Percentiles rank a stretch among this genome's conserved stretches.
These are phyloP conservation scores for Fusarium burgessii DNA, from an alignment of 2,329 filamentous ascomycete species.

Conservation along the genomic window DNA sequence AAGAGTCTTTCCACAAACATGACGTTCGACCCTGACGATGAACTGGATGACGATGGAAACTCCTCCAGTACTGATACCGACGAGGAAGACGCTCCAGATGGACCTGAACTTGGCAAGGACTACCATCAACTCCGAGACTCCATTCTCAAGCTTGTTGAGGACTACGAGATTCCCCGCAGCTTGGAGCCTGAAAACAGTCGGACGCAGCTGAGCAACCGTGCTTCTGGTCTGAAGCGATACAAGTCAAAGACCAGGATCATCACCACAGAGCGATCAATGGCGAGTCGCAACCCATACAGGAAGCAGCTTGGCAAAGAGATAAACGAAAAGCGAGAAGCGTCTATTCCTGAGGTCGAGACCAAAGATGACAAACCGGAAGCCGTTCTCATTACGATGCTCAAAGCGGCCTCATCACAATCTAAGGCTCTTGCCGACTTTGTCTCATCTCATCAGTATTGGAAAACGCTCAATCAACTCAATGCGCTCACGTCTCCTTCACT, in stretches of 20 bases:
- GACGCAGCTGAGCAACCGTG: constrained; percentile 78
- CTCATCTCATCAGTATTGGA: constrained; percentile 86
- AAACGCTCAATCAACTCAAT: constrained; percentile 80
- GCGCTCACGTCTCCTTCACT: constrained; percentile 70
- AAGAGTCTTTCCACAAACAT: constrained; percentile 76
- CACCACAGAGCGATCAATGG: constrained; percentile 62
- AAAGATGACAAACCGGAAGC: constrained; percentile 59
- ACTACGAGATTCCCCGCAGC: constrained; percentile 81
- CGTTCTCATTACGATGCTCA: constrained; percentile 78
- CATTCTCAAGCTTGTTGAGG: constrained; percentile 82
- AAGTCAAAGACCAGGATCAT: constrained; percentile 70
- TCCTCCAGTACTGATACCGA: constrained; percentile 71
- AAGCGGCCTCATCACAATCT: constrained; percentile 80
- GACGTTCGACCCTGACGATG: constrained; percentile 76
- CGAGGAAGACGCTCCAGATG: constrained; percentile 70
- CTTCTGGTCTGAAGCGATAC: constrained; percentile 70
- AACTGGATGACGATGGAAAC: constrained; percentile 73
- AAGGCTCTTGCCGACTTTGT: constrained; percentile 85
- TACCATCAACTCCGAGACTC: constrained; percentile 85
- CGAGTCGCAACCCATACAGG: constrained; percentile 71
- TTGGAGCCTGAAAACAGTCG: constrained; percentile 69
- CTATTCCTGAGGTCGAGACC: constrained; percentile 21
- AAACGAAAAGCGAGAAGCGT: constrained; percentile 13
- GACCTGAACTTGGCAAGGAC: constrained; percentile 78
- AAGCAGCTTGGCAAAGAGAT: constrained; percentile 45